Base-by-base conservation (phyloP, 352 stramenopile species). In the Phytophthora gonapodyides region DNA sequence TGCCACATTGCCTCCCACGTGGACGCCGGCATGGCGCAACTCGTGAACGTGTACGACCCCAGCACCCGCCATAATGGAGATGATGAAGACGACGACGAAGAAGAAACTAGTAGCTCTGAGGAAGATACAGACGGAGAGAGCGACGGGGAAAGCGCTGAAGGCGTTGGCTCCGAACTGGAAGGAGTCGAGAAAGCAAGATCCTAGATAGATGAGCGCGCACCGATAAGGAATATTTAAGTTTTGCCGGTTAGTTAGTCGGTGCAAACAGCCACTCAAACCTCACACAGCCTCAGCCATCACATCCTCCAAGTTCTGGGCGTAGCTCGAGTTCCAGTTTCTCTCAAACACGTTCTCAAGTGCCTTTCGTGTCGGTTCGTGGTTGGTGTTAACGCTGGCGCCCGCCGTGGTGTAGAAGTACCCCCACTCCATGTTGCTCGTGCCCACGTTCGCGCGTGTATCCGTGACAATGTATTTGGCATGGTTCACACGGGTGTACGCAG, bases 401-500 rank as follows among this genome's bases (percentile, higher is more conserved):
- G 86, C 82, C 10, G 84, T 93, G 13, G 86, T 89, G 76, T 94
- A 88, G 57, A 93, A 94, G 61, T 94, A 94, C 9, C 82, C 79
- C 86, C 86, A 92, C 69, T 91, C 81, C 81, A 92, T 93, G 67
- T 94, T 94, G 59, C 84, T 93, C 33, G 84, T 93, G 19, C 86
- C 84, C n/a, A 94, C 67, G 60, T 94, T 94, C 30, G 78, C 82
- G n/a, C 82, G 82, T 56, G 58, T 35, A 62, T 94, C 86, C 1
- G 76, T 92, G 50, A 94, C 83, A 62, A 94, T 89, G 51, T 86
- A 93, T 71, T 94, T 94, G 43, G 81, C 86, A 64, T 94, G 86
- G 51, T 92, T 92, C 24, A 94, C 86, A 5, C 84, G 79, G n/a
- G 82, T 89, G 63, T 79, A 92, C 27, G 73, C 64, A 15, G 86